phyloP scores from a whole-genome alignment of 2,329 filamentous ascomycete species.

The Trichoderma breve region DNA sequence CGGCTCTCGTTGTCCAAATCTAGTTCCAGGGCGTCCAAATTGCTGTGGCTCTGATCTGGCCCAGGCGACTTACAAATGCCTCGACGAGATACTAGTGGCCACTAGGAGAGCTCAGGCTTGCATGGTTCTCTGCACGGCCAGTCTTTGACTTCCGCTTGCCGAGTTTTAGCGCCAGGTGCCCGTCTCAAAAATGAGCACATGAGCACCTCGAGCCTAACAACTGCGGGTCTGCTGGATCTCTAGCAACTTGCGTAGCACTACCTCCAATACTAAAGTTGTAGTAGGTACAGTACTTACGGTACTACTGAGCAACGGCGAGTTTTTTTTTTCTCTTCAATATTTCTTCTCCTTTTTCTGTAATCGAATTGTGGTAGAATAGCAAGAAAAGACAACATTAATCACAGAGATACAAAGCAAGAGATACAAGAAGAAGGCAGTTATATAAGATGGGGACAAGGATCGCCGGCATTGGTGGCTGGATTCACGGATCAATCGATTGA shows the following conservation, averaged over 20 bases:
- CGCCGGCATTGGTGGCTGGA: background rate
- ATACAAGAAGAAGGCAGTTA: background rate
- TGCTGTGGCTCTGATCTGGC: constrained; percentile 8
- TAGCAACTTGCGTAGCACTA: background rate
- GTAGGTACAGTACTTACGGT: background rate
- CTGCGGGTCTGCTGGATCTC: constrained; percentile 33
- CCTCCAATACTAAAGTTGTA: background rate
- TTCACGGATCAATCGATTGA: background rate
- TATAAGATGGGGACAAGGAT: background rate
- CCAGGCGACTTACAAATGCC: background rate
- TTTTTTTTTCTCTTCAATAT: background rate
- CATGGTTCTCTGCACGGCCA: constrained; percentile 20
- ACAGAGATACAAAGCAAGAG: background rate
- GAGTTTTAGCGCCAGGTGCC: constrained; percentile 40
- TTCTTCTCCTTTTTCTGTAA: background rate
- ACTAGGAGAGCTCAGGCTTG: constrained; percentile 13
- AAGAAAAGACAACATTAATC: background rate
- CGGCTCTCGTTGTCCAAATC: constrained; percentile 5
- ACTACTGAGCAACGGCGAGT: background rate
- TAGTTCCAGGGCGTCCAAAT: background rate
- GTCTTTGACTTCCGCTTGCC: constrained; percentile 37
- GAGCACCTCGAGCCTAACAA: constrained; percentile 42
- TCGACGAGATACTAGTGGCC: constrained; percentile 4
- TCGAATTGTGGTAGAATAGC: background rate
- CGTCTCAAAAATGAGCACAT: constrained; percentile 47